phyloP scores from a whole-genome alignment of 495 filamentous ascomycete species.

The Cercophora sp. region DNA sequence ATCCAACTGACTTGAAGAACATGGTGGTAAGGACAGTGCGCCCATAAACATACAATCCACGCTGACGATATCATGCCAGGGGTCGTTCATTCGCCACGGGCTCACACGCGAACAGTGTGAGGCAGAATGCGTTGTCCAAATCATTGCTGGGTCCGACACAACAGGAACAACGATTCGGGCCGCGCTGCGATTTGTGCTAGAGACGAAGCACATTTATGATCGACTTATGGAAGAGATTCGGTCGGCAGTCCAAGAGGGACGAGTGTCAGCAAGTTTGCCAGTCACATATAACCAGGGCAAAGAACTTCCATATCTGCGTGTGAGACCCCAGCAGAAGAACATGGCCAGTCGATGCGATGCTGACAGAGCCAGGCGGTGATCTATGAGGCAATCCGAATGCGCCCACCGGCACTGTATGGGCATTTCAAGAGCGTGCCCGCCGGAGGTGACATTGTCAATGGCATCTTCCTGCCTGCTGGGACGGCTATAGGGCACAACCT shows the following conservation, averaged over 20 bases:
- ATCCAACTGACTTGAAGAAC: not conserved
- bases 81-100: constrained; percentile 13
- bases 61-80: not conserved
- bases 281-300: constrained; percentile 38
- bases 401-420: constrained; percentile 37
- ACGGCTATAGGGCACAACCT: constrained; percentile 45
- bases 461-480: constrained; percentile 53
- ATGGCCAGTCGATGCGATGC: too few relatives aligned
- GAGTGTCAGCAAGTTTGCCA: constrained; percentile 17
- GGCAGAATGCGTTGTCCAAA: constrained; percentile 5
- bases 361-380: constrained; percentile 39
- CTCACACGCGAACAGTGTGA: constrained; percentile 1
- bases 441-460: constrained; percentile 42
- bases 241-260: constrained; percentile 24
- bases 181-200: not conserved
- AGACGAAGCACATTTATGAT: constrained; percentile 38
- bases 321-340: too few relatives aligned
- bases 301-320: constrained; percentile 36
- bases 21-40: constrained; percentile 4
- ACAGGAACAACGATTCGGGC: constrained; percentile 1
- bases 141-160: constrained; percentile 7
- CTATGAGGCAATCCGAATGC: constrained; percentile 40
- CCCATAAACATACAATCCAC: too few relatives aligned
- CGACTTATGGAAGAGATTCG: constrained; percentile 56
- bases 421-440: constrained; percentile 43